Conservation (phyloP, 75 land plant species). For the Sequoia sempervirens region DNA sequence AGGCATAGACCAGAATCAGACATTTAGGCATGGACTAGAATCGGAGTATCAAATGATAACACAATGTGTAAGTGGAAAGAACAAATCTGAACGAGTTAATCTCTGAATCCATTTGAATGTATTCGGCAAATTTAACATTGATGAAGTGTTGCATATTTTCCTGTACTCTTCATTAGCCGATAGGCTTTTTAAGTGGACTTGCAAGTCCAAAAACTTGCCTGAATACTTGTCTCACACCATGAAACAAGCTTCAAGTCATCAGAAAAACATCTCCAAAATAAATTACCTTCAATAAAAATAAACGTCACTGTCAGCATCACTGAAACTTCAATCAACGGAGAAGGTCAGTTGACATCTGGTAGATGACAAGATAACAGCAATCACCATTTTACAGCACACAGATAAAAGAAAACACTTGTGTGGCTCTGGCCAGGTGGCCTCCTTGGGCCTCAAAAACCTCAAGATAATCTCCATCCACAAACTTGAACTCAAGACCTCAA, state of each 20-base stretch:
- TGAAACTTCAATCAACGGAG: too few species aligned
- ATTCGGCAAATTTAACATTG: not conserved
- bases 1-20: not conserved
- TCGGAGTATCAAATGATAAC: not conserved
- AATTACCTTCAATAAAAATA: too few species aligned
- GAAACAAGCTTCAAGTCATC: too few species aligned
- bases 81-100: not conserved
- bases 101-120: not conserved
- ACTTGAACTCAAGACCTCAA: conserved; percentile 23
- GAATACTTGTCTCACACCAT: too few species aligned
- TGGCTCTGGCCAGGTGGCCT: conserved; percentile 24
- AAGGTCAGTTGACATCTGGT: too few species aligned
- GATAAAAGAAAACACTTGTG: too few species aligned
- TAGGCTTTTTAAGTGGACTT: too few species aligned
- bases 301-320: too few species aligned
- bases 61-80: not conserved
- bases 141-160: not conserved
- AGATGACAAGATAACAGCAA: too few species aligned
- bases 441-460: conserved; percentile 30
- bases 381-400: too few species aligned
- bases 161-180: not conserved
- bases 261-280: too few species aligned
- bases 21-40: not conserved
- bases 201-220: too few species aligned
- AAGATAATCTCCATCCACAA: conserved; percentile 47